phyloP scores from a whole-genome alignment of 73 alveolate genomes.

The Paramecium biaurelia region DNA sequence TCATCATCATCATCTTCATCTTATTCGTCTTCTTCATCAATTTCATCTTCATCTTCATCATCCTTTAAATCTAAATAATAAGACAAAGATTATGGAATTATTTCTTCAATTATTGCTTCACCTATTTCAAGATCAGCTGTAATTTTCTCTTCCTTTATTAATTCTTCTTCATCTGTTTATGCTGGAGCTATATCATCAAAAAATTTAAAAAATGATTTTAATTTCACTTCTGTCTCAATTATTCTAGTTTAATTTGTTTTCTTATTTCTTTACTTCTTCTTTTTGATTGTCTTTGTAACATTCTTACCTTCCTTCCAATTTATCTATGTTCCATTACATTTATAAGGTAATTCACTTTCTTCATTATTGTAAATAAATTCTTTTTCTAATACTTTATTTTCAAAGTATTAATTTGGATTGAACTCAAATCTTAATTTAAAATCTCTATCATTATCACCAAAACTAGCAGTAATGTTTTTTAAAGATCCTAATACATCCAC shows the following conservation, averaged over 20 bases:
- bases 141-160: slow-evolving; percentile 62
- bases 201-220: slow-evolving; percentile 87
- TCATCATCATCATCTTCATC: slow-evolving; percentile 33
- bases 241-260: slow-evolving; percentile 81
- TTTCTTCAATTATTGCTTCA: slow-evolving; percentile 11
- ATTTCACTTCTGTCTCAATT: slow-evolving; percentile 74
- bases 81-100: slow-evolving; percentile 93
- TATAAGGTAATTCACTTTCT: slow-evolving; percentile 80
- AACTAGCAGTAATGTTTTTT: neutral
- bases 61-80: slow-evolving; percentile 83
- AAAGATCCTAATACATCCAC: neutral
- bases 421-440: slow-evolving; percentile 43
- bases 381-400: slow-evolving; percentile 13
- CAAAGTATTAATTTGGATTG: slow-evolving; percentile 12
- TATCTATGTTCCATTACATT: slow-evolving; percentile 88
- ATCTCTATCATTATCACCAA: slow-evolving; percentile 35
- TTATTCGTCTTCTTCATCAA: neutral
- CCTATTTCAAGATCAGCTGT: neutral
- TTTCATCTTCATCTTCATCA: neutral
- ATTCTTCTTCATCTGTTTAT: slow-evolving; percentile 84
- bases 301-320: slow-evolving; percentile 94
- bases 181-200: slow-evolving; percentile 85
- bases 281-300: slow-evolving; percentile 86
- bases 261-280: slow-evolving; percentile 94
- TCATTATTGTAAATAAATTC: slow-evolving; percentile 42